Conservation (phyloP, 2,329 filamentous ascomycete species). For the Aspergillus aculeatus region DNA sequence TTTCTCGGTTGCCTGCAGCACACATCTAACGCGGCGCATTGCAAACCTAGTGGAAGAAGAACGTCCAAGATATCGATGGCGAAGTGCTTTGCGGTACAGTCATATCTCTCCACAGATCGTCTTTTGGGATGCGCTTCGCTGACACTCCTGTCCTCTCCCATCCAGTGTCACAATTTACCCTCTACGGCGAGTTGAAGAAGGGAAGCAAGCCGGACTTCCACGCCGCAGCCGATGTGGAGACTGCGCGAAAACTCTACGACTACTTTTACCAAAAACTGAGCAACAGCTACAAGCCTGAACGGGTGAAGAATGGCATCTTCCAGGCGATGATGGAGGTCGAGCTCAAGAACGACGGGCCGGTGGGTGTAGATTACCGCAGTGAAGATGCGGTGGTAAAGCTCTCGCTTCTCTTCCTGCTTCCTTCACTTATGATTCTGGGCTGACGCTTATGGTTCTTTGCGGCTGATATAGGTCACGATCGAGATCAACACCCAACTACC, state of each 20-base stretch:
- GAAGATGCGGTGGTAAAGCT: slow-evolving; percentile 56
- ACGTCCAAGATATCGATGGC: slow-evolving; percentile 80
- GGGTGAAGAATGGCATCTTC: slow-evolving; percentile 92
- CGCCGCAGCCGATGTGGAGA: slow-evolving; percentile 73
- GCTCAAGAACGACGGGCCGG: slow-evolving; percentile 79
- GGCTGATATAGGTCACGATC: slow-evolving; percentile 39
- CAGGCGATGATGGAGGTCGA: slow-evolving; percentile 99
- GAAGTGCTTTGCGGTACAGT: slow-evolving; percentile 87
- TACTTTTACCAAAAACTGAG: slow-evolving; percentile 77
- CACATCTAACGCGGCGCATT: neutral
- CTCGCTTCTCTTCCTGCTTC: slow-evolving; percentile 30
- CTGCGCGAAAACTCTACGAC: slow-evolving; percentile 79
- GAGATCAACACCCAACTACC: slow-evolving; percentile 48
- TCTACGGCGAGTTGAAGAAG: slow-evolving; percentile 90
- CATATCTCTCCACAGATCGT: neutral
- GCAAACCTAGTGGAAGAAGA: slow-evolving; percentile 75
- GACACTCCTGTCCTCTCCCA: slow-evolving; percentile 3
- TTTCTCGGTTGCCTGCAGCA: neutral
- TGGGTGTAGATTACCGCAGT: slow-evolving; percentile 61
- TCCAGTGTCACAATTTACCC: slow-evolving; percentile 91
- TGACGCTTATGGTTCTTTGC: slow-evolving; percentile 8
- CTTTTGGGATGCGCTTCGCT: neutral
- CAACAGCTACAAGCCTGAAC: slow-evolving; percentile 67
- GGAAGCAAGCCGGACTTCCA: slow-evolving; percentile 95
- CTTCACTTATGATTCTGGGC: slow-evolving; percentile 7